Evolutionary conservation across 1,284 basidiomycete genomes (phyloP), one percentile per base, ranked within the genome.

Genomic region (Fomitopsis betulina): DNA sequence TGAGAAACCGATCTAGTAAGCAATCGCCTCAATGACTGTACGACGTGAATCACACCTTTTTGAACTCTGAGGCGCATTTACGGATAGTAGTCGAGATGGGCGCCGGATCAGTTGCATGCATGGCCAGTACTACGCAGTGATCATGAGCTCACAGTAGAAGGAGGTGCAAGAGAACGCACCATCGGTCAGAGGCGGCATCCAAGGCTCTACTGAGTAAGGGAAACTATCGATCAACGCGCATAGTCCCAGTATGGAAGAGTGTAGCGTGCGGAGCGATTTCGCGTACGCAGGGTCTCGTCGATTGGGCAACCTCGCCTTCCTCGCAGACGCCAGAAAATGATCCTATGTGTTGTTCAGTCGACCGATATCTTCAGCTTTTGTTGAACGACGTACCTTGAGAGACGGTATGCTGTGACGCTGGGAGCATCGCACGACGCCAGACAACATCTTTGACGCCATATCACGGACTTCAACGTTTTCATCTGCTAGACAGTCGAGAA

Each of bases 381-480:
- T n/a, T 27, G 21, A 21, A 37, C 39, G 43, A 53, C 71, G 62
- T 68, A 91, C 93, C 83, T 91, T 94, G 65, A 98, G 78, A 5
- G 89, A 87, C 53, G 91, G 76, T 65, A 98, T 95, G 67, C 89
- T 91, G 60, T 92, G 84, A 56, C 96, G 83, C 71, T 98, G 94
- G 12, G 94, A 96, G 69, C 94, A 97, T 62, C 96, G 83, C 38
- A 99, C 84, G 63, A 99, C 88, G 21, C 94, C 92, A 19, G 92
- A 91, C 35, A 99, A 77, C 42, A 93, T 91, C 75, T 89, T 89
- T 5, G 92, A 92, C n/a, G 94, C 92, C 81, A 92, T 95, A 72
- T 95, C 93, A 60, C 95, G 84, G 32, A 98, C 95, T 75, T 98
- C 95, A 55, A 96, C 87, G 68, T 96, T 96, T 68, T 93, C 90